Base-by-base conservation (phyloP, 2,329 filamentous ascomycete genomes). In the Phaeosphaeriaceae sp. region DNA sequence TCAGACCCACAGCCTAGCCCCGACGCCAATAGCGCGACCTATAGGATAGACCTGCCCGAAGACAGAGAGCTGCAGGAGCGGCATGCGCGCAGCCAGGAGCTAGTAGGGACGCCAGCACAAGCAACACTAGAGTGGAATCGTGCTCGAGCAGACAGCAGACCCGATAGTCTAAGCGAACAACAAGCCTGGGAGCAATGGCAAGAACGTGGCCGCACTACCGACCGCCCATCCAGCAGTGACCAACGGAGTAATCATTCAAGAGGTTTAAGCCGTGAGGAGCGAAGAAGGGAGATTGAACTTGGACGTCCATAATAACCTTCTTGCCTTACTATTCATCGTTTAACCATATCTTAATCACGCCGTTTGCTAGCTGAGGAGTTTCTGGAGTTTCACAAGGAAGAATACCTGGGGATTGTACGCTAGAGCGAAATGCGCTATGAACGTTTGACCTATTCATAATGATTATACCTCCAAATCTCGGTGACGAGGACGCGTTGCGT, bases 221-320 rank as follows among this genome's bases (percentile, higher is more conserved):
- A 64, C 7, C 63, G 68, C 13, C 67, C 66, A 1, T 43, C 58
- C 1, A 68, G 64, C 44, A 55, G 53, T n/a, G 63, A 57, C 39
- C 55, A 48, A 3, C 38, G 49, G 9, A 69, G 66, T 46, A 66
- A 38, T 17, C 69, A 73, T 33, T 71, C 68, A 16, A 56, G 72
- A 45, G 68, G 58, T 6, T 41, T 72, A 30, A 74, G 72, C 38
- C 63, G 71, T n/a, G 73, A 72, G 42, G 70, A 74, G 52, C 57
- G 75, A 44, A 63, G 74, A 56, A 48, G 69, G 42, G 73, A 77
- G 56, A 77, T 77, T 48, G 75, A 77, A 54, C 49, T 74, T 42
- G 73, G 74, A 8, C 48, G 41, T 41, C 29, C 42, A 33, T 63
- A 44, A 61, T 15, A 39, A 35, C 23, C 13, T 18, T 16, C 12